A percentile compares a stretch with the other conserved stretches of the same genome.
Conservation (phyloP, 306 rosid genomes). For the Parietaria judaica region DNA sequence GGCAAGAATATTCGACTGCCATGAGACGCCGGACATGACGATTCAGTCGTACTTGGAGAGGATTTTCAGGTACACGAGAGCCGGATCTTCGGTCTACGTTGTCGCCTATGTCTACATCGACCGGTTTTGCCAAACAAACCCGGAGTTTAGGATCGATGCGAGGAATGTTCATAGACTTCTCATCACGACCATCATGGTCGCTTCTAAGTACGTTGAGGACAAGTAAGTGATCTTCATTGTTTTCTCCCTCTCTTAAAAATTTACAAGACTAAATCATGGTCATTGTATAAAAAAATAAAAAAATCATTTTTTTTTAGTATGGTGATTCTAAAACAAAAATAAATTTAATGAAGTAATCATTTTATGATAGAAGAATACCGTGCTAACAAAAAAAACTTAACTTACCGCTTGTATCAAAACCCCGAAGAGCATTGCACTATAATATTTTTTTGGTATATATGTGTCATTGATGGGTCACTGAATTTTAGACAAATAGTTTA, state of each 20-base stretch:
- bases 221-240: slow-evolving; percentile 39
- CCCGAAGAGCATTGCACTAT: no score
- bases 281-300: no score
- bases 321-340: no score
- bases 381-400: no score
- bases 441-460: no score
- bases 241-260: background rate
- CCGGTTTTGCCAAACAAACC: slow-evolving; percentile 67
- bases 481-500: no score
- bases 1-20: slow-evolving; percentile 47
- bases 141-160: slow-evolving; percentile 50
- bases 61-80: slow-evolving; percentile 75
- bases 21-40: slow-evolving; percentile 76
- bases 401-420: no score
- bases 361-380: no score
- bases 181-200: slow-evolving; percentile 85
- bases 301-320: no score
- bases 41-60: slow-evolving; percentile 70
- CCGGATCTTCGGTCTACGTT: slow-evolving; percentile 80
- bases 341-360: no score
- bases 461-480: no score
- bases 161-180: slow-evolving; percentile 83
- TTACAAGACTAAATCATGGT: background rate
- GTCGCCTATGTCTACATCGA: slow-evolving; percentile 91
- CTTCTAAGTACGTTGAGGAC: slow-evolving; percentile 89